phyloP scores from a whole-genome alignment of 345 rosid genomes.

The Populus euphratica region DNA sequence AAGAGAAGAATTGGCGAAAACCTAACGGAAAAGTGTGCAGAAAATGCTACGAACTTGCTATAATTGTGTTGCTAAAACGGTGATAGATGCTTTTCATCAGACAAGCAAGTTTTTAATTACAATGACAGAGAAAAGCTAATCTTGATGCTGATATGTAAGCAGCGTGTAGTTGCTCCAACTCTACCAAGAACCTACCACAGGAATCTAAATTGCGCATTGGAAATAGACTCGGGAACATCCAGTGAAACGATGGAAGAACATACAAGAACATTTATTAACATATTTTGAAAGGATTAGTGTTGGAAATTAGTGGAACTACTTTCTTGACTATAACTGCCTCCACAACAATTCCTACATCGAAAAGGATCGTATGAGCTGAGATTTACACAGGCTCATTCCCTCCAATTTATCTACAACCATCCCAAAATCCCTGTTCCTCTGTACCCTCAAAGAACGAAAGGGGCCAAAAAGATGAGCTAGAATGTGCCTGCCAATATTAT shows the following conservation, averaged over 20 bases:
- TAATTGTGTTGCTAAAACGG: too few relatives aligned
- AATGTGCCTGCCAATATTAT: background rate
- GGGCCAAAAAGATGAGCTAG: background rate
- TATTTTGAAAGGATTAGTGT: background rate
- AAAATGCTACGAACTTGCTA: too few relatives aligned
- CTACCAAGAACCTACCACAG: background rate
- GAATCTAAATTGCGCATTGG: background rate
- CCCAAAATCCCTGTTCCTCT: background rate
- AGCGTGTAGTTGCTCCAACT: background rate
- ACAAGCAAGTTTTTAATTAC: background rate
- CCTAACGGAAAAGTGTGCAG: too few relatives aligned
- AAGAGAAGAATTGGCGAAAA: too few relatives aligned
- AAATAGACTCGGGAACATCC: background rate
- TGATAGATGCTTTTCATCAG: too few relatives aligned
- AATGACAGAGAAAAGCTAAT: background rate
- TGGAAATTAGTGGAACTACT: background rate
- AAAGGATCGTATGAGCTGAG: background rate
- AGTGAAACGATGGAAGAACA: too few relatives aligned
- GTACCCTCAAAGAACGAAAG: background rate
- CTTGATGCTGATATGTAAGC: background rate
- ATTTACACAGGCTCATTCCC: background rate
- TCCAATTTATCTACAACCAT: background rate
- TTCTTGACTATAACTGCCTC: background rate
- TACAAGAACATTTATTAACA: background rate
- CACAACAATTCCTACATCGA: background rate